phyloP scores from a whole-genome alignment of 2,329 filamentous ascomycete genomes.

The Neoscytalidium dimidiatum region DNA sequence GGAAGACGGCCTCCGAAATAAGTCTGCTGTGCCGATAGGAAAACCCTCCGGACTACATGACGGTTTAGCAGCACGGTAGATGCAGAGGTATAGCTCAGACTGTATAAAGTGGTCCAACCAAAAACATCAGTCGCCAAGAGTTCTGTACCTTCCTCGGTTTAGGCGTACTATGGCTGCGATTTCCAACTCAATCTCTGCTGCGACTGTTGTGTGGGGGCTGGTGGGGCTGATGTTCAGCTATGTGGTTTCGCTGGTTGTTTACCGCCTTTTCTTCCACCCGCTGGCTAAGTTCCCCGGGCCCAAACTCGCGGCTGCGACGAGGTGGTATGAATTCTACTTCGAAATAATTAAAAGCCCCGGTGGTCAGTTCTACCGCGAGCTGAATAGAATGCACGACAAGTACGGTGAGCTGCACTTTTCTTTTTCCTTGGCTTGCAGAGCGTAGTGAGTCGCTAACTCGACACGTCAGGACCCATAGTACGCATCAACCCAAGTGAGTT shows the following conservation, averaged over 20 bases:
- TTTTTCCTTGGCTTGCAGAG: neutral
- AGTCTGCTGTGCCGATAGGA: too few relatives aligned
- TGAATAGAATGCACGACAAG: conserved; percentile 26
- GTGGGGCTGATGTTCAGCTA: neutral
- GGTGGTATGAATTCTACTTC: conserved; percentile 18
- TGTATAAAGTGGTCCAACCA: too few relatives aligned
- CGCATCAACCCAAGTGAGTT: conserved; percentile 23
- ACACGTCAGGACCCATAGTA: conserved; percentile 22
- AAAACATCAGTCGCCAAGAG: too few relatives aligned
- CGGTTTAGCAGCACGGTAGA: too few relatives aligned
- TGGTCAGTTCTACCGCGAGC: conserved; percentile 26
- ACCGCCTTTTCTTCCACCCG: conserved; percentile 18
- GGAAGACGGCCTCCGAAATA: too few relatives aligned
- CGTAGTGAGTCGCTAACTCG: neutral
- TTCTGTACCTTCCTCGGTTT: too few relatives aligned
- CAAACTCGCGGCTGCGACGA: conserved; percentile 20
- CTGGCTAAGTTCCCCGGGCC: conserved; percentile 20
- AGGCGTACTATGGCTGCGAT: neutral
- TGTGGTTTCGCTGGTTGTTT: neutral
- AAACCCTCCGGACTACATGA: too few relatives aligned
- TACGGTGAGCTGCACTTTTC: conserved; percentile 23
- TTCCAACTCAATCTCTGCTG: neutral
- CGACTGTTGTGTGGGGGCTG: neutral
- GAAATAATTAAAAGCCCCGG: conserved; percentile 6
- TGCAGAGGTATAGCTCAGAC: too few relatives aligned